Base-by-base conservation (phyloP, 1,139 yeast genomes). In the Suhomyces bribrorum region DNA sequence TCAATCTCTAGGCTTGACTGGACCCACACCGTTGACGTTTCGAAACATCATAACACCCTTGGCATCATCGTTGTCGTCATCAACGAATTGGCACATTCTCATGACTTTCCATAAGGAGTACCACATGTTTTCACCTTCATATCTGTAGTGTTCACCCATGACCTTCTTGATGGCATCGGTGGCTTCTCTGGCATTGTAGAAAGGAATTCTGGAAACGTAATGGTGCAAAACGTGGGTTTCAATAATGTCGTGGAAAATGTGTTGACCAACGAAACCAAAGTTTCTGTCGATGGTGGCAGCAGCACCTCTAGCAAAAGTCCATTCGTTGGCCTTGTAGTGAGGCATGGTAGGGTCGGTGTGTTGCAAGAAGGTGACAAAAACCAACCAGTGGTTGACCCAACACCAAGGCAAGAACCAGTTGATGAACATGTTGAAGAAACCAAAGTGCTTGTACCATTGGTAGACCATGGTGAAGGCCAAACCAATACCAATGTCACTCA, bases 261-360 rank as follows among this genome's bases (percentile, higher is more conserved):
- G 68, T 54, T 68, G 64, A 43, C 83, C 84, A 41, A 76, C 61
- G 50, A 77, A 75, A n/a, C 83, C 83, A 54, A 75, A 77, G 49
- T 78, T 69, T 58, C 84, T 67, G 54, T 79, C 84, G 44, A 79
- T 76, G 36, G 84, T 79, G 31, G 83, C 79, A 44, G 83, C 83
- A 30, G 84, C 84, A 54, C 84, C 84, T 61, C 82, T 70, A 28
- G 83, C 83, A 52, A 79, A 79, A 39, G 69, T 78, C 84, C 84
- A 79, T 58, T 77, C 79, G 30, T 59, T 52, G 41, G 75, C 72
- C 43, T 72, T 73, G 55, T 79, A 79, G 57, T 79, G 84, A 29
- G 84, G 83, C 71, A 79, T 68, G 29, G 66, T 50, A 20, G 78
- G 70, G 51, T 78, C 82, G 9, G 83, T 73, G 56, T 79, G 84